Percentiles rank a stretch among this genome's conserved stretches.
Evolutionary conservation across 305 asterid species (phyloP).

Genomic region (Andrographis paniculata): DNA sequence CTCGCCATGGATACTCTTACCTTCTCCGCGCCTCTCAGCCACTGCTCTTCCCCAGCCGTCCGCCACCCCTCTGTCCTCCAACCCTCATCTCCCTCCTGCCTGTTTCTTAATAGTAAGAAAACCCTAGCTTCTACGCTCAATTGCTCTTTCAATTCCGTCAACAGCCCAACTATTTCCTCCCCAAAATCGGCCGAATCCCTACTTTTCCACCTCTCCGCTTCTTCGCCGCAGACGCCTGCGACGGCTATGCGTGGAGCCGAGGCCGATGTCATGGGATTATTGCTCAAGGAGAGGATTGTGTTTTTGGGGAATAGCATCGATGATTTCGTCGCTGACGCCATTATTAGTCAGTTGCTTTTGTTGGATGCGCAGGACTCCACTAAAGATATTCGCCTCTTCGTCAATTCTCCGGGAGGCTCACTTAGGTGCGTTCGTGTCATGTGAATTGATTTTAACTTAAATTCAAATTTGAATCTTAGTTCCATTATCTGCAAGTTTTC

Average conservation of each 20-base stretch:
- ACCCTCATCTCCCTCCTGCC: conserved; percentile 8
- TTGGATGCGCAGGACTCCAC: conserved; percentile 72
- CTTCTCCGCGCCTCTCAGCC: conserved; percentile 46
- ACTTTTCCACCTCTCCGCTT: conserved; percentile 23
- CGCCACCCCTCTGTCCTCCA: conserved; percentile 23
- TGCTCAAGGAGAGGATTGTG: conserved; percentile 84
- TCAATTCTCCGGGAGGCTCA: conserved; percentile 90
- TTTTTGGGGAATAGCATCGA: conserved; percentile 69
- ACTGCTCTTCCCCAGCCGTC: conserved; percentile 20
- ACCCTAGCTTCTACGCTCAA: conserved; percentile 25
- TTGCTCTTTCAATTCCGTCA: conserved; percentile 7
- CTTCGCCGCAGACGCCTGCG: conserved; percentile 45
- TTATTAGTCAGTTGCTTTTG: conserved; percentile 71
- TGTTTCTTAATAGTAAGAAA: conserved; percentile 17
- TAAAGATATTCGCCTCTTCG: conserved; percentile 71
- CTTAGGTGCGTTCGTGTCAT: conserved; percentile 59
- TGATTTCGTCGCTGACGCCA: conserved; percentile 67
- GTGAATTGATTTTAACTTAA: no score
- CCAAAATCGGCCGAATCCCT: conserved; percentile 24
- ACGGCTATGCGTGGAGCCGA: conserved; percentile 64
- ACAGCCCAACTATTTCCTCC: conserved; percentile 4
- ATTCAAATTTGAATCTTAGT: neutral
- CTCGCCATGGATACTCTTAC: conserved; percentile 40
- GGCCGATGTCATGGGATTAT: conserved; percentile 69
- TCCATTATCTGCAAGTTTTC: neutral